Evolutionary conservation across 192 early-diverging fungal genomes (phyloP).

Genomic region (Backusella psychrophila): DNA sequence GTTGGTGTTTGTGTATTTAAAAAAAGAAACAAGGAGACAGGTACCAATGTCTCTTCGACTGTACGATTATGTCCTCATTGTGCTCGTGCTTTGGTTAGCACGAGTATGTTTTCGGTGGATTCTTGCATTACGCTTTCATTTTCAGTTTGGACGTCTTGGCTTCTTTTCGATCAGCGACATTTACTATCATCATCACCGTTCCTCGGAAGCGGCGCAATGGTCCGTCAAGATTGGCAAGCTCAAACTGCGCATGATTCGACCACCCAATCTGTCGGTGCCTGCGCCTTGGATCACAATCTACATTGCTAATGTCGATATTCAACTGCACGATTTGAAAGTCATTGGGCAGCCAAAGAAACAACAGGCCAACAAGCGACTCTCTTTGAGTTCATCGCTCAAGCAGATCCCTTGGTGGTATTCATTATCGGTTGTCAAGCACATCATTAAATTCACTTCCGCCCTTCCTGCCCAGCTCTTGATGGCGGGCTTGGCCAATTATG

Average conservation of each 20-base stretch:
- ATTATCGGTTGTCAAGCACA: constrained; percentile 35
- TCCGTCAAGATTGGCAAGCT: constrained; percentile 26
- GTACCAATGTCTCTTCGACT: constrained; percentile 3
- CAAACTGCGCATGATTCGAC: constrained; percentile 24
- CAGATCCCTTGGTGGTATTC: constrained; percentile 47
- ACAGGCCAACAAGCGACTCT: constrained; percentile 13
- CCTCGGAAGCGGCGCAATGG: constrained; percentile 1
- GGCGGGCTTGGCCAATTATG: constrained; percentile 39
- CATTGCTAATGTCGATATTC: constrained; percentile 21
- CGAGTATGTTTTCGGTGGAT: constrained; percentile 9
- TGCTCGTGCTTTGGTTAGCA: constrained; percentile 6
- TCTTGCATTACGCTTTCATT: constrained; percentile 25
- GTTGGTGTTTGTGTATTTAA: neutral
- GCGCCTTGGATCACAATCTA: constrained; percentile 38
- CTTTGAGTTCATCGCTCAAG: constrained; percentile 14
- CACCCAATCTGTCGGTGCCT: neutral
- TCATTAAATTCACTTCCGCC: constrained; percentile 35
- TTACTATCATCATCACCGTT: constrained; percentile 17
- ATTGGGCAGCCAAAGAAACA: neutral
- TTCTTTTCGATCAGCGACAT: constrained; percentile 32
- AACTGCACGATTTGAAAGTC: constrained; percentile 2
- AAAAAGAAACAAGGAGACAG: neutral
- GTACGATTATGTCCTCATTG: constrained; percentile 15
- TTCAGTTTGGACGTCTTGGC: constrained; percentile 29
- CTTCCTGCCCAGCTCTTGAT: constrained; percentile 43